Evolutionary conservation across 805 yeast genomes (phyloP).

Genomic region (Kurtzmaniella fragi): DNA sequence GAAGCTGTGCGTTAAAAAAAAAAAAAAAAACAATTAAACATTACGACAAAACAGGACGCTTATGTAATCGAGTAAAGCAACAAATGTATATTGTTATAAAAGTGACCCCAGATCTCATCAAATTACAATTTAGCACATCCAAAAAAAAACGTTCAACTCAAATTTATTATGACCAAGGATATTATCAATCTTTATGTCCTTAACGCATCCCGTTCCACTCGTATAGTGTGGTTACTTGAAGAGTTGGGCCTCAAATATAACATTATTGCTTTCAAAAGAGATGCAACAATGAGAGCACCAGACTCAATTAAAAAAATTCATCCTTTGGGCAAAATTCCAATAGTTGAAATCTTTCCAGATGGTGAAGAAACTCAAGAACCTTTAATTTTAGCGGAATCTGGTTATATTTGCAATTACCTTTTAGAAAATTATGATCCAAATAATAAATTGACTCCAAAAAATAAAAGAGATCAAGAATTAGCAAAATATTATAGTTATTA

Average conservation of each 20-base stretch:
- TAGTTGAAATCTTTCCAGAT: conserved; percentile 22
- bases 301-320: conserved; percentile 23
- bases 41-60: no score
- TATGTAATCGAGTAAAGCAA: no score
- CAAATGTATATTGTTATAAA: no score
- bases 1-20: no score
- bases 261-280: conserved; percentile 24
- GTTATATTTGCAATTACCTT: conserved; percentile 17
- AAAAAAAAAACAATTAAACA: no score
- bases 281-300: conserved; percentile 26
- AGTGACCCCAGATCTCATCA: no score
- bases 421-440: conserved; percentile 13
- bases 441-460: conserved; percentile 10
- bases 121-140: no score
- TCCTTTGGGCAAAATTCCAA: conserved; percentile 34
- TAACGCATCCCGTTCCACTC: conserved; percentile 28
- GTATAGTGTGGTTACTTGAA: conserved; percentile 36
- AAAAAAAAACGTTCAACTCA: conserved; percentile 1
- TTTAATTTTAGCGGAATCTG: conserved; percentile 15
- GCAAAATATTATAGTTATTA: conserved; percentile 21
- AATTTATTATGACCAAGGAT: neutral
- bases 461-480: conserved; percentile 12
- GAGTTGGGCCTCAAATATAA: conserved; percentile 29
- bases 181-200: conserved; percentile 8
- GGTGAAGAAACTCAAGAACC: conserved; percentile 12